These are phyloP conservation scores for Pseudogymnoascus sp. DNA, from an alignment of 2,329 filamentous ascomycete genomes.

Conservation along the genomic window DNA sequence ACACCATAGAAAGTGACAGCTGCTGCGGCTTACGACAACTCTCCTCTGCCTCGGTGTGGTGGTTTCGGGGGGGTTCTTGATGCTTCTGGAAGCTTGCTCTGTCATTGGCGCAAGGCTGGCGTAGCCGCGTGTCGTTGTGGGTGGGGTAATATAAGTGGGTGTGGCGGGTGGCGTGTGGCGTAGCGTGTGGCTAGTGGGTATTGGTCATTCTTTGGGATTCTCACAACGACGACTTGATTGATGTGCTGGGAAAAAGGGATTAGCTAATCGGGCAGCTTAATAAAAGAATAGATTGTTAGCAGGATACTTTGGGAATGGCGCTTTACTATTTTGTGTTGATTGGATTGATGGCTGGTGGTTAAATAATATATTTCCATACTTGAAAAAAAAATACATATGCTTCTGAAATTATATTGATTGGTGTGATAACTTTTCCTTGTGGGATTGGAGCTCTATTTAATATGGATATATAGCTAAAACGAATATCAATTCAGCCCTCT, in stretches of 20 bases:
- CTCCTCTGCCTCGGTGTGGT: slow-evolving; percentile 19
- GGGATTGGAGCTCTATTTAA: too few species aligned
- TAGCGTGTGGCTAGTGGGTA: neutral
- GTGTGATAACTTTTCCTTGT: neutral
- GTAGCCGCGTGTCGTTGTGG: slow-evolving; percentile 3
- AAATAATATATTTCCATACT: neutral
- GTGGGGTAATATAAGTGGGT: neutral
- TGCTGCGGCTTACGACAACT: slow-evolving; percentile 2
- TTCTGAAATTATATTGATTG: too few species aligned
- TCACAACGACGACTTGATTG: neutral
- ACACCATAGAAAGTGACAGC: neutral
- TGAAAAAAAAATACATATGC: neutral
- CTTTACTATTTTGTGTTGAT: too few species aligned
- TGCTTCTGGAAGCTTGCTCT: slow-evolving; percentile 4
- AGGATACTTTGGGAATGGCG: neutral
- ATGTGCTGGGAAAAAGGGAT: too few species aligned
- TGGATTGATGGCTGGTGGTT: too few species aligned
- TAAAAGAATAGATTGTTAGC: neutral
- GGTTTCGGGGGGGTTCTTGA: neutral
- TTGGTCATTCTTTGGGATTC: neutral
- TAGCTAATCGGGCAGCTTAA: neutral
- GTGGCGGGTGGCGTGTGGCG: neutral
- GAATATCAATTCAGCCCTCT: neutral
- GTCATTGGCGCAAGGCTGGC: slow-evolving; percentile 7
- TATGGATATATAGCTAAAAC: neutral